Conservation (phyloP, 2,329 filamentous ascomycete species). For the Verticillium klebahnii region DNA sequence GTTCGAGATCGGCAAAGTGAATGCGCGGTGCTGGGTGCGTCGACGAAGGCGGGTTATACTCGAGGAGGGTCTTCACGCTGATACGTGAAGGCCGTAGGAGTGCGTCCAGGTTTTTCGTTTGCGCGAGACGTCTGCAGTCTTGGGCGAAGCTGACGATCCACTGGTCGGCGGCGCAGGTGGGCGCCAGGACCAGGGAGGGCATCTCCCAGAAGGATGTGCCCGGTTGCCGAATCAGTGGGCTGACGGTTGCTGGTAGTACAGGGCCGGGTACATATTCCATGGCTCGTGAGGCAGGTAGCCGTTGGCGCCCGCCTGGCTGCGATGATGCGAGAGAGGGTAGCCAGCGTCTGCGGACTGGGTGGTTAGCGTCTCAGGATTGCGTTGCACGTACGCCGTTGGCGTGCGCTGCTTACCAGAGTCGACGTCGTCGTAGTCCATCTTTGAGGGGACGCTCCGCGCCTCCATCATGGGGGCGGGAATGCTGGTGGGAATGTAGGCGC, state of each 20-base stretch:
- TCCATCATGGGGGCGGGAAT: constrained; percentile 40
- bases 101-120: constrained; percentile 18
- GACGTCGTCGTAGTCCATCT: constrained; percentile 34
- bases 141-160: constrained; percentile 29
- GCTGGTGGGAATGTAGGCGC: constrained; percentile 44
- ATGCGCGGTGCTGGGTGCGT: constrained; percentile 15
- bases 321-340: constrained; percentile 24
- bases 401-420: constrained; percentile 11
- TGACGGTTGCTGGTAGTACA: constrained; percentile 23
- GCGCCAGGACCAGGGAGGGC: constrained; percentile 23
- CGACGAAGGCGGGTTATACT: constrained; percentile 17
- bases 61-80: constrained; percentile 27
- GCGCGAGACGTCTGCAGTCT: constrained; percentile 27
- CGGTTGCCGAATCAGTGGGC: constrained; percentile 22
- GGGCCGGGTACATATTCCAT: constrained; percentile 13
- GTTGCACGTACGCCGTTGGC: constrained; percentile 10
- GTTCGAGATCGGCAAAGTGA: constrained; percentile 11
- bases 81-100: constrained; percentile 27
- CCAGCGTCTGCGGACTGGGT: constrained; percentile 22
- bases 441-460: constrained; percentile 25
- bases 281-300: constrained; percentile 14
- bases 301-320: constrained; percentile 12
- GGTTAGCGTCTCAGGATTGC: constrained; percentile 22
- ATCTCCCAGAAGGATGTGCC: constrained; percentile 23
- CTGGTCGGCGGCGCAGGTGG: constrained; percentile 26